A percentile compares a stretch with the other conserved stretches of the same genome.
Conservation (phyloP, 352 stramenopile genomes). For the Phytophthora uliginosa region DNA sequence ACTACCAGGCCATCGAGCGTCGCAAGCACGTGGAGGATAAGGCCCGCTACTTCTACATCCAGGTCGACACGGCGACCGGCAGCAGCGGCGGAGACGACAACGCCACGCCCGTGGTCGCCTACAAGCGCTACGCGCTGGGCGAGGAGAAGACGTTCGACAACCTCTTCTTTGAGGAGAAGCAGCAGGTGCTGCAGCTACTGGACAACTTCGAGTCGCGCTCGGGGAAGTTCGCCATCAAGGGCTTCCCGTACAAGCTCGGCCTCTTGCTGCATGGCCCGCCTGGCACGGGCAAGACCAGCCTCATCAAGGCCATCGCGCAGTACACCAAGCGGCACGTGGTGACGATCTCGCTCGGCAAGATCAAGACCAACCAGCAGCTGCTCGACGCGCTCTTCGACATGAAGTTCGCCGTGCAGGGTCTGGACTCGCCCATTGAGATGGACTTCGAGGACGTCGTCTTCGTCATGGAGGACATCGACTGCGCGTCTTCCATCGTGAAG, state of each 20-base stretch:
- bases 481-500: slow-evolving; percentile 75
- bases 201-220: slow-evolving; percentile 70
- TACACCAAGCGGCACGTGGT: slow-evolving; percentile 76
- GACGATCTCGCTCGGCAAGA: slow-evolving; percentile 65
- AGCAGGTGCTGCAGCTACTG: slow-evolving; percentile 68
- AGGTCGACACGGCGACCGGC: slow-evolving; percentile 20
- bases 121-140: slow-evolving; percentile 84
- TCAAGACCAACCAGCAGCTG: slow-evolving; percentile 88
- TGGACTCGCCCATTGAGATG: slow-evolving; percentile 72
- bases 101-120: slow-evolving; percentile 10
- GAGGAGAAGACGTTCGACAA: slow-evolving; percentile 91
- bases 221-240: slow-evolving; percentile 88
- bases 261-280: slow-evolving; percentile 87
- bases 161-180: slow-evolving; percentile 90
- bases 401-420: slow-evolving; percentile 56
- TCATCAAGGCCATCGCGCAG: slow-evolving; percentile 89
- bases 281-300: slow-evolving; percentile 88
- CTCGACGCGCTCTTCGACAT: slow-evolving; percentile 84
- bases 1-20: slow-evolving; percentile 50
- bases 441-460: slow-evolving; percentile 88
- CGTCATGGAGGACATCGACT: slow-evolving; percentile 93
- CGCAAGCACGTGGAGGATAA: slow-evolving; percentile 52
- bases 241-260: slow-evolving; percentile 90
- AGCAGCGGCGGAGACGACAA: slow-evolving; percentile 16
- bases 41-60: slow-evolving; percentile 58